A percentile compares a stretch with the other conserved stretches of the same genome.
Conservation (phyloP, 2,329 filamentous ascomycete genomes). For the Nemania sp. region DNA sequence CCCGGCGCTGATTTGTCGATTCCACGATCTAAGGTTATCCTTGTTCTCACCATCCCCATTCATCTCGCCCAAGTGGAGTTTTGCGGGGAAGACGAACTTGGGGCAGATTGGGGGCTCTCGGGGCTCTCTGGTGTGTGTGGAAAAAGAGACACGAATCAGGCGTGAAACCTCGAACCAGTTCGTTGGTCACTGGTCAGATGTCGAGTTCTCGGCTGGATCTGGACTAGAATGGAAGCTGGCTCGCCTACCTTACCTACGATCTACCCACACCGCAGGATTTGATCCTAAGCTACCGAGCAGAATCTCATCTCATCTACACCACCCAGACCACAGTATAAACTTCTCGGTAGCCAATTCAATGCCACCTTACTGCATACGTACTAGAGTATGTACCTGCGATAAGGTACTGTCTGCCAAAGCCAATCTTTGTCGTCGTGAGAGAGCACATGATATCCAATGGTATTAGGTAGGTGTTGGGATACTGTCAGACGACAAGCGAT, state of each 20-base stretch:
- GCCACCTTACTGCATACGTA: background rate
- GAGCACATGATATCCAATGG: constrained; percentile 18
- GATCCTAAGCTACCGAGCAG: background rate
- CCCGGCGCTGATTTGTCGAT: constrained; percentile 21
- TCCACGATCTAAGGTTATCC: constrained; percentile 5
- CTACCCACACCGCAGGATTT: background rate
- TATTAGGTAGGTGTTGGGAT: background rate
- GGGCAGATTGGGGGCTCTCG: too few relatives aligned
- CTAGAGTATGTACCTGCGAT: background rate
- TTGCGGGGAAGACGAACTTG: constrained; percentile 24
- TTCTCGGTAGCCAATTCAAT: background rate
- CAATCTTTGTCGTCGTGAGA: background rate
- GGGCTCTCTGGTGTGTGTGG: background rate
- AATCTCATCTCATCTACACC: background rate
- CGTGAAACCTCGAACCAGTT: constrained; percentile 11
- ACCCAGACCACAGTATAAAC: background rate
- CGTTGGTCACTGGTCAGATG: constrained; percentile 17
- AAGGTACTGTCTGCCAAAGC: background rate
- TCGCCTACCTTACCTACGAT: too few relatives aligned
- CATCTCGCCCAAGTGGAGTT: constrained; percentile 10
- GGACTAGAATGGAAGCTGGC: background rate
- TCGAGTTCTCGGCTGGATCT: constrained; percentile 10
- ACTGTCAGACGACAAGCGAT: constrained; percentile 2
- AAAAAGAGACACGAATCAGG: constrained; percentile 7
- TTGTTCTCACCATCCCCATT: constrained; percentile 12